Evolutionary conservation across 2,329 filamentous ascomycete genomes (phyloP), one percentile per base, ranked within the genome.

Genomic region (Hortaea werneckii): DNA sequence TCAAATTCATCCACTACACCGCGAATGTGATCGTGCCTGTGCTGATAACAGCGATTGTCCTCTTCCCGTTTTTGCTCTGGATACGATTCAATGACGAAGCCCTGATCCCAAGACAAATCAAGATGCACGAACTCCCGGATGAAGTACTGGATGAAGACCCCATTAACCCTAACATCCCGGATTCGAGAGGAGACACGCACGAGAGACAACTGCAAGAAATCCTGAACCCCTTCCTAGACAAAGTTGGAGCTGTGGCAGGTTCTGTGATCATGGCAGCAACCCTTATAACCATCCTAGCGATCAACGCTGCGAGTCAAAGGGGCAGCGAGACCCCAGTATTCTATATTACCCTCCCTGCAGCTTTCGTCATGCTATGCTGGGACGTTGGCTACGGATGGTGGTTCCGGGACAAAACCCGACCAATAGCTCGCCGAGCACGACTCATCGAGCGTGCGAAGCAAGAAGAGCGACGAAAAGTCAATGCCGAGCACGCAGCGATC

Each of bases 1-100:
- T 87, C 66, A 82, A 75, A 42, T 87, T 87, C 61, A 77, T 87
- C 57, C 71, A 77, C 37, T 87, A 87, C 57, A 86, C 82, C 0
- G 82, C 80, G n/a, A 85, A 87, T 58, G 83, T 87, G 74, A 81
- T 87, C 12, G 80, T 87, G 0, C 83, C 83, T 0, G 80, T 84
- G 1, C 65, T 85, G 20, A 67, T 76, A n/a, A 87, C 83, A 0
- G 81, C 75, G 2, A 69, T 86, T 11, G 65, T 85, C 0, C 63
- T 87, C 3, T 86, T 84, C 42, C 83, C 83, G 0, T 82, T 85
- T 52, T 62, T 87, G 4, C 67, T 86, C 0, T 86, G 83, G 55
- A 72, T 85, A 45, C 73, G 86, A 12, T 87, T 87, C 52, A 73
- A 74, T 1, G 72, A 82, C 48, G 73, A 20, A 13, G 20, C 80